These are phyloP conservation scores for Botryotinia calthae DNA, from an alignment of 2,329 filamentous ascomycete species.

Conservation along the genomic window DNA sequence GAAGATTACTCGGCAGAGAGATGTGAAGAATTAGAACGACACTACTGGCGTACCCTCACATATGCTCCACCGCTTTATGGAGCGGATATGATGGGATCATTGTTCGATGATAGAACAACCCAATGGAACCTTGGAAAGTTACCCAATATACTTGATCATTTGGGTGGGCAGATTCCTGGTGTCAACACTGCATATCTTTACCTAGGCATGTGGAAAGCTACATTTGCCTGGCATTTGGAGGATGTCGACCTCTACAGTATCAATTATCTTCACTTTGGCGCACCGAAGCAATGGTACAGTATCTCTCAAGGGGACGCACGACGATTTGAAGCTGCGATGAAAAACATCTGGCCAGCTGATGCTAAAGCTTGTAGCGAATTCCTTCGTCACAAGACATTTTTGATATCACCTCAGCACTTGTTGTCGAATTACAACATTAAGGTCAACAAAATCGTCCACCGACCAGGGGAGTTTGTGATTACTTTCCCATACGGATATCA, in stretches of 20 bases:
- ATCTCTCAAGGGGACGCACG: slow-evolving; percentile 94
- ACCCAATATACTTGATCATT: slow-evolving; percentile 86
- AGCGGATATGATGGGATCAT: slow-evolving; percentile 90
- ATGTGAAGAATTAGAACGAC: slow-evolving; percentile 89
- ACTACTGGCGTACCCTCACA: slow-evolving; percentile 96
- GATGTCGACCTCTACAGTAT: slow-evolving; percentile 99
- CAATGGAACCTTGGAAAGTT: slow-evolving; percentile 94
- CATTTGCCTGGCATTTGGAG: slow-evolving; percentile 98
- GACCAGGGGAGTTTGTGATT: slow-evolving; percentile 96
- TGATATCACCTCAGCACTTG: slow-evolving; percentile 88
- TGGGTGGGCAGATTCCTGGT: slow-evolving; percentile 92
- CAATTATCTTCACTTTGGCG: slow-evolving; percentile 98
- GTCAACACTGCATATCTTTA: slow-evolving; percentile 98
- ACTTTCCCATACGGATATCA: slow-evolving; percentile 99
- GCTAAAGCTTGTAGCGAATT: slow-evolving; percentile 96
- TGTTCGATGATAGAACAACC: slow-evolving; percentile 83
- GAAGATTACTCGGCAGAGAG: slow-evolving; percentile 88
- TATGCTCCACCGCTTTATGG: slow-evolving; percentile 95
- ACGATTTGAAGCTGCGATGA: slow-evolving; percentile 93
- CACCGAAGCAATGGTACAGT: slow-evolving; percentile 99
- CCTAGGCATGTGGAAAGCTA: slow-evolving; percentile 99
- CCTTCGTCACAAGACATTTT: slow-evolving; percentile 92
- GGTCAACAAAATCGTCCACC: slow-evolving; percentile 92
- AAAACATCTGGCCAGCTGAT: slow-evolving; percentile 88
- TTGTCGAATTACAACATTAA: slow-evolving; percentile 89